A percentile compares a stretch with the other conserved stretches of the same genome.
Evolutionary conservation across 2,329 filamentous ascomycete species (phyloP).

Genomic region (Talaromyces sp.): DNA sequence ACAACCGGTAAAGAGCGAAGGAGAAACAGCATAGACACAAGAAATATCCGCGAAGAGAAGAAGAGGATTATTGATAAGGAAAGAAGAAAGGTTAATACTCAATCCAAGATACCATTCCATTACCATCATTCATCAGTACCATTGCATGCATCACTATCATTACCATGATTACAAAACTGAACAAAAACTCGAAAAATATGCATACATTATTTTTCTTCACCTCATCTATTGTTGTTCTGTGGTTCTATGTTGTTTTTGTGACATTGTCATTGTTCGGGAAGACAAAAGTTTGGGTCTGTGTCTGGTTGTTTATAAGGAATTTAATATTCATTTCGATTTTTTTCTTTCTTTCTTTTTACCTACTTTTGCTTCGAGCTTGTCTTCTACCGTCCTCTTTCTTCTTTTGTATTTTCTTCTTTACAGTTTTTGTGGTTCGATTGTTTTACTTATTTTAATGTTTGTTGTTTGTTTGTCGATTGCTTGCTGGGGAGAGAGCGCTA

Average conservation of each 20-base stretch:
- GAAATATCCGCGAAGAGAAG: neutral
- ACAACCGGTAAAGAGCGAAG: constrained; percentile 44
- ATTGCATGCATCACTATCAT: neutral
- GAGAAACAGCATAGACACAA: constrained; percentile 41
- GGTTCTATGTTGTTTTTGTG: constrained; percentile 6
- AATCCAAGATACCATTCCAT: constrained; percentile 16
- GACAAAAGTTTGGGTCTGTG: constrained; percentile 23
- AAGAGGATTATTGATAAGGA: constrained; percentile 3
- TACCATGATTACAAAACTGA: neutral
- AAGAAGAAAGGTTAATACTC: neutral
- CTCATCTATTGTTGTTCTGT: neutral
- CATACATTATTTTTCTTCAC: neutral
- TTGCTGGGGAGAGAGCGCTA: neutral
- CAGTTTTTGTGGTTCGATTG: too few relatives aligned
- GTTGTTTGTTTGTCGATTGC: neutral
- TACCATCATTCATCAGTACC: neutral
- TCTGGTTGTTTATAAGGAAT: constrained; percentile 15
- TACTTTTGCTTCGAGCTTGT: neutral
- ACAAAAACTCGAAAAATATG: neutral
- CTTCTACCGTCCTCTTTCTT: neutral
- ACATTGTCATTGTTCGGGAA: constrained; percentile 15
- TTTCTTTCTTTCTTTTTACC: neutral
- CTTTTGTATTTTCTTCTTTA: neutral
- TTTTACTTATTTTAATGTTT: neutral
- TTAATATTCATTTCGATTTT: constrained; percentile 14